Percentiles rank a stretch among this genome's conserved stretches.
Conservation (phyloP, 352 stramenopile species). For the Phytophthora syringae region DNA sequence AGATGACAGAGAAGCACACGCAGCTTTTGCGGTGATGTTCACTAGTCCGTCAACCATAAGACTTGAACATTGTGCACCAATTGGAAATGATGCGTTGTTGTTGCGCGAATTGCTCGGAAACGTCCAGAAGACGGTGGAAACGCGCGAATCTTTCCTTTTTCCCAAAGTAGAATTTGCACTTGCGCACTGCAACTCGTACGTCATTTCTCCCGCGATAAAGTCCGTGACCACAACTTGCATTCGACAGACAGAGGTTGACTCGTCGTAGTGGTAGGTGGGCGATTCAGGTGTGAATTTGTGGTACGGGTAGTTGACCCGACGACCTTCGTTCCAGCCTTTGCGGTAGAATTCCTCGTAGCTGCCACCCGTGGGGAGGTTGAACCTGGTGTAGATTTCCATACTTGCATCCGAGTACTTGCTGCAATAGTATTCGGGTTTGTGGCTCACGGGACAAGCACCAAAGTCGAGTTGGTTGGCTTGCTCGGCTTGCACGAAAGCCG, state of each 20-base stretch:
- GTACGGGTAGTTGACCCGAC: slow-evolving; percentile 32
- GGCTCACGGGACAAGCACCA: background rate
- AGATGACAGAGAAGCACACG: too few relatives aligned
- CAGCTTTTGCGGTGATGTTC: slow-evolving; percentile 16
- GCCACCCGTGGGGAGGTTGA: slow-evolving; percentile 23
- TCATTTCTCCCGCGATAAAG: background rate
- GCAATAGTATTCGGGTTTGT: background rate
- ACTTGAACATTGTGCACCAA: slow-evolving; percentile 43
- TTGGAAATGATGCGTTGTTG: slow-evolving; percentile 58
- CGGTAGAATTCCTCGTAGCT: slow-evolving; percentile 29
- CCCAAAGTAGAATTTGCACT: background rate
- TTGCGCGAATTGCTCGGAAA: slow-evolving; percentile 48
- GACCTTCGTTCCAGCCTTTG: slow-evolving; percentile 26
- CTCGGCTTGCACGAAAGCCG: background rate
- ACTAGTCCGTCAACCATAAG: slow-evolving; percentile 35
- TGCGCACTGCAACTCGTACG: background rate
- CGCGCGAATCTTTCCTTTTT: slow-evolving; percentile 31
- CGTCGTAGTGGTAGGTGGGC: slow-evolving; percentile 29
- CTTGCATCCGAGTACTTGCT: slow-evolving; percentile 1
- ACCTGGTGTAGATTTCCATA: slow-evolving; percentile 31
- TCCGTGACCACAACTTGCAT: slow-evolving; percentile 14
- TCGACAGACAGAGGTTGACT: slow-evolving; percentile 24
- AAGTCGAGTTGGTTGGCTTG: background rate
- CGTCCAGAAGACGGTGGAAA: slow-evolving; percentile 50
- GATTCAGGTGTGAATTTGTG: slow-evolving; percentile 30